Evolutionary conservation across 805 yeast species (phyloP).

Genomic region (Metschnikowia matae): DNA sequence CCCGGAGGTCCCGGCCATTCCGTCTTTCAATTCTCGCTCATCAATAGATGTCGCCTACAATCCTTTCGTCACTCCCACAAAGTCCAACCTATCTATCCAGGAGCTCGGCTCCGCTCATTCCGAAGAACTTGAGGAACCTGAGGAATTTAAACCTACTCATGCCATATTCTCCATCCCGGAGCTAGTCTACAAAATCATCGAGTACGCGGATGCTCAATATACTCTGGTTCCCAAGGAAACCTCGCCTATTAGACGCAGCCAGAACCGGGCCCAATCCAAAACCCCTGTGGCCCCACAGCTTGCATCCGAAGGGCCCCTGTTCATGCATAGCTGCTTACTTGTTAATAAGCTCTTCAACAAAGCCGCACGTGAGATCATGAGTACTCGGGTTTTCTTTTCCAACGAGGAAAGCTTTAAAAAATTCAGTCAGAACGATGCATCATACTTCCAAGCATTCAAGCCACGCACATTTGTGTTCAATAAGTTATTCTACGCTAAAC

Average conservation of each 20-base stretch:
- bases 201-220: constrained; percentile 52
- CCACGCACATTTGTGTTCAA: constrained; percentile 57
- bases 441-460: constrained; percentile 11
- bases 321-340: constrained; percentile 56
- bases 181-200: constrained; percentile 57
- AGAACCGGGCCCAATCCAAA: neutral
- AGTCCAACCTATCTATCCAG: neutral
- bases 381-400: constrained; percentile 53
- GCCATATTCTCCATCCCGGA: constrained; percentile 72
- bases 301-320: constrained; percentile 6
- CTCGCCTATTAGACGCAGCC: constrained; percentile 60
- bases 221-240: constrained; percentile 58
- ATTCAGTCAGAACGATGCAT: constrained; percentile 20
- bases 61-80: neutral
- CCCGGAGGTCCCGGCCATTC: neutral
- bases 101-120: neutral
- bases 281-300: neutral
- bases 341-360: constrained; percentile 68
- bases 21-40: neutral
- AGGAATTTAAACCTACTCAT: neutral
- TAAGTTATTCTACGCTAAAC: constrained; percentile 54
- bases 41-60: neutral
- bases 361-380: constrained; percentile 51
- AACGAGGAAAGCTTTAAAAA: constrained; percentile 42
- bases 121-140: neutral